These are phyloP conservation scores for Beauveria varroae DNA, from an alignment of 2,329 filamentous ascomycete genomes.

Conservation along the genomic window DNA sequence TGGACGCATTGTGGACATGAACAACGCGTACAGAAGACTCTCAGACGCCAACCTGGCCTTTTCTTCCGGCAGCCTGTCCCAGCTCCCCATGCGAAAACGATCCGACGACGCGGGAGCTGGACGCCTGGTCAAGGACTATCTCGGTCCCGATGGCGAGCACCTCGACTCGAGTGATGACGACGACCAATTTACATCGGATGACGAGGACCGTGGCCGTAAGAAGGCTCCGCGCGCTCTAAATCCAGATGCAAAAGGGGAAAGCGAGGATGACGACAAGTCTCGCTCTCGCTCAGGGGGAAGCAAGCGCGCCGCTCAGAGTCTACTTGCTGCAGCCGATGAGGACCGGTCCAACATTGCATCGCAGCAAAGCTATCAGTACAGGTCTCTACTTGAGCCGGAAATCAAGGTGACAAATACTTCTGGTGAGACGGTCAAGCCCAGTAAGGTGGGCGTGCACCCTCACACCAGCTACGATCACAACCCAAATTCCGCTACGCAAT, in stretches of 20 bases:
- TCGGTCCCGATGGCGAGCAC: constrained; percentile 58
- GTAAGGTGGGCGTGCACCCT: constrained; percentile 62
- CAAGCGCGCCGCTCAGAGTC: constrained; percentile 44
- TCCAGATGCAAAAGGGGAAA: constrained; percentile 28
- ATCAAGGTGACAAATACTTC: constrained; percentile 57
- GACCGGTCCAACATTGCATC: constrained; percentile 56
- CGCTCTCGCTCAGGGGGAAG: constrained; percentile 26
- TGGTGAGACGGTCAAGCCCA: constrained; percentile 50
- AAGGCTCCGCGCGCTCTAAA: constrained; percentile 41
- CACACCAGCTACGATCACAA: constrained; percentile 75
- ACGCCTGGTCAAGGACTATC: constrained; percentile 61
- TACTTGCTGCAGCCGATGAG: constrained; percentile 69
- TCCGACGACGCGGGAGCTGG: constrained; percentile 36
- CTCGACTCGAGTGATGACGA: constrained; percentile 66
- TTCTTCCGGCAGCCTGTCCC: constrained; percentile 55
- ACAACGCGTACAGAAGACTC: constrained; percentile 60
- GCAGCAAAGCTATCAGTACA: constrained; percentile 46
- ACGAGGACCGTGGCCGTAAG: constrained; percentile 59
- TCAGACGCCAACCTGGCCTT: constrained; percentile 63
- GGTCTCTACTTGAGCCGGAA: constrained; percentile 59
- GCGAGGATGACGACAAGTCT: constrained; percentile 25
- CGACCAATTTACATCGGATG: constrained; percentile 54
- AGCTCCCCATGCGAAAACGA: constrained; percentile 50
- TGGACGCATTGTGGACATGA: constrained; percentile 57
- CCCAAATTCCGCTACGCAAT: constrained; percentile 44